A percentile compares a stretch with the other conserved stretches of the same genome.
Conservation (phyloP, 768 basidiomycete genomes). For the Phanerochaete carnosa region DNA sequence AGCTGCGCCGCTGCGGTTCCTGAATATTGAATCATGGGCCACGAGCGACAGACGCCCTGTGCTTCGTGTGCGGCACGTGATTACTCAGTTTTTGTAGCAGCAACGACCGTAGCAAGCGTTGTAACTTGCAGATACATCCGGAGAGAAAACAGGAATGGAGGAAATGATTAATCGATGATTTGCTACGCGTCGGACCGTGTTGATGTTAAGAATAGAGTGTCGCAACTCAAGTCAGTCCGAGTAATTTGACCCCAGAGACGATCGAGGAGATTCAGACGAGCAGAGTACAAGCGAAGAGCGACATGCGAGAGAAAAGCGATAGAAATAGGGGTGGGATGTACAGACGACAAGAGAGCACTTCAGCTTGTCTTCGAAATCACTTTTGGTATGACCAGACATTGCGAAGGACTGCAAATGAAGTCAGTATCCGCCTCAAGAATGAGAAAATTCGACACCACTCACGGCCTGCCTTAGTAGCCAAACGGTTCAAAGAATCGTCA, state of each 20-base stretch:
- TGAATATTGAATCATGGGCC: too few relatives aligned
- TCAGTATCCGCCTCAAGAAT: neutral
- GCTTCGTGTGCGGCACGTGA: neutral
- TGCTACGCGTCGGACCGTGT: neutral
- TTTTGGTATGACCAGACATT: constrained; percentile 97
- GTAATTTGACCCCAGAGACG: neutral
- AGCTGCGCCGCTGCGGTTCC: constrained; percentile 9
- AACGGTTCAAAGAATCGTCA: constrained; percentile 94
- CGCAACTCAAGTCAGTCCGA: neutral
- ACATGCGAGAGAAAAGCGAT: constrained; percentile 6
- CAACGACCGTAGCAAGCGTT: neutral
- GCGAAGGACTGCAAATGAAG: constrained; percentile 68
- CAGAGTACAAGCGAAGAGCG: constrained; percentile 12
- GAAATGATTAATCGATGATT: neutral
- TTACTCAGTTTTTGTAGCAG: neutral
- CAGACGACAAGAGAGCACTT: constrained; percentile 18
- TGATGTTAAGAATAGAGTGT: neutral
- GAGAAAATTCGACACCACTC: constrained; percentile 38
- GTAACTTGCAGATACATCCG: neutral
- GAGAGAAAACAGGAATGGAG: too few relatives aligned
- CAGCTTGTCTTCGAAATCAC: constrained; percentile 40
- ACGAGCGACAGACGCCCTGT: neutral
- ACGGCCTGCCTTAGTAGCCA: constrained; percentile 95
- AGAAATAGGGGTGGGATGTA: constrained; percentile 10
- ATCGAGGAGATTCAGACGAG: constrained; percentile 1